Conservation (phyloP, 2,329 filamentous ascomycete genomes). For the Thelonectria discophora region DNA sequence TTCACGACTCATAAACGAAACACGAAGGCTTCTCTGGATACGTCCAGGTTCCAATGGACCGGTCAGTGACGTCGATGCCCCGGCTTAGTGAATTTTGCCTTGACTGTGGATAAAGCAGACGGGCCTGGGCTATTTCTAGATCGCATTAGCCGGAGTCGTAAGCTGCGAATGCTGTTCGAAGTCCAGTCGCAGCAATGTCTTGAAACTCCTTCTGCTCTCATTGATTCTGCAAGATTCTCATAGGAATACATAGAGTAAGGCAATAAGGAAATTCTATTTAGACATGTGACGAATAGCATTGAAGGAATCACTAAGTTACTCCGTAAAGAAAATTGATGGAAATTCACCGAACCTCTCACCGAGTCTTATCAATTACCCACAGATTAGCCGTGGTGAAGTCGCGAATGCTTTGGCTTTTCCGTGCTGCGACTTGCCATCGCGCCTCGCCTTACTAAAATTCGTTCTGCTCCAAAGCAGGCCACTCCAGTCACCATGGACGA, state of each 20-base stretch:
- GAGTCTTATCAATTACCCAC: conserved; percentile 17
- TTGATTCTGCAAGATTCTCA: too few species aligned
- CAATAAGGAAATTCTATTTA: too few species aligned
- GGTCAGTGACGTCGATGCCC: neutral
- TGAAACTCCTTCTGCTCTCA: too few species aligned
- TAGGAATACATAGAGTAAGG: too few species aligned
- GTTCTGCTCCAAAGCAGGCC: conserved; percentile 34
- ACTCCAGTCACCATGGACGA: conserved; percentile 76
- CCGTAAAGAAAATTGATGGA: neutral
- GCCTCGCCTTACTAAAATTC: conserved; percentile 13
- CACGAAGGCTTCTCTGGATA: neutral
- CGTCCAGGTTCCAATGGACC: neutral
- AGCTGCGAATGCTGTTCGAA: too few species aligned
- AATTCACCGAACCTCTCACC: conserved; percentile 14
- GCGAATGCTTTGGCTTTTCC: conserved; percentile 20
- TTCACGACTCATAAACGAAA: neutral
- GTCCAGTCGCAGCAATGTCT: too few species aligned
- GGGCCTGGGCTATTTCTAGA: neutral
- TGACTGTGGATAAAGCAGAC: neutral
- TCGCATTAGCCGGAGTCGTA: neutral
- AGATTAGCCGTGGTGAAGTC: conserved; percentile 27
- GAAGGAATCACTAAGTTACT: neutral
- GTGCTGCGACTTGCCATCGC: conserved; percentile 12
- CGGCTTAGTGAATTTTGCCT: neutral
- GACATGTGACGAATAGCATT: neutral